Percentiles rank a stretch among this genome's conserved stretches.
Conservation (phyloP, 805 yeast genomes). For the Saturnispora besseyi region DNA sequence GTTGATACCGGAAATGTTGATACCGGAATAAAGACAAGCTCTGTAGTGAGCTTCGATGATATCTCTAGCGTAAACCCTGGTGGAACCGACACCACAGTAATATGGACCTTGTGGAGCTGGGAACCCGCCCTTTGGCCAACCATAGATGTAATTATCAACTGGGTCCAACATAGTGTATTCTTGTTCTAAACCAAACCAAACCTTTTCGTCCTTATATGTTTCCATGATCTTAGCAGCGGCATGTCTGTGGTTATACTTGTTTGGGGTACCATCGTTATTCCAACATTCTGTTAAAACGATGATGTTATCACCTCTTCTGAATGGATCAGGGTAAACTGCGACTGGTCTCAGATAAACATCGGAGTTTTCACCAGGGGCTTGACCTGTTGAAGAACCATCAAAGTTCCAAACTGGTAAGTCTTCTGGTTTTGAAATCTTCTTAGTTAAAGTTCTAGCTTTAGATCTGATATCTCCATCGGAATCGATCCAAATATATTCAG, state of each 20-base stretch:
- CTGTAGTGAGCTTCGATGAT: conserved; percentile 98
- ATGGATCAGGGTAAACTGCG: conserved; percentile 91
- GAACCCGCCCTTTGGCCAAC: conserved; percentile 99
- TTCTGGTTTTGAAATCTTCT: conserved; percentile 60
- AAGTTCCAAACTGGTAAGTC: conserved; percentile 99
- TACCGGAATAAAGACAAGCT: conserved; percentile 92
- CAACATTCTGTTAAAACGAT: conserved; percentile 93
- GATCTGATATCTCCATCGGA: conserved; percentile 86
- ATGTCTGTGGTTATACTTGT: conserved; percentile 96
- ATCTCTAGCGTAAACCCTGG: conserved; percentile 96
- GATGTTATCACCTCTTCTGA: conserved; percentile 96
- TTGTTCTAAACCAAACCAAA: conserved; percentile 99
- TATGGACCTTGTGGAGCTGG: conserved; percentile 99
- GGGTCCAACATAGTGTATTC: conserved; percentile 96
- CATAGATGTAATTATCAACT: conserved; percentile 72
- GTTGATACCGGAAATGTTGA: conserved; percentile 88
- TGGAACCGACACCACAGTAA: conserved; percentile 99
- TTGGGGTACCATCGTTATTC: conserved; percentile 98
- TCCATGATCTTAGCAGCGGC: conserved; percentile 92
- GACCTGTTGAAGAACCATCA: conserved; percentile 97
- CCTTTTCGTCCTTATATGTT: conserved; percentile 74
- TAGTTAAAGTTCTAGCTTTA: conserved; percentile 79
- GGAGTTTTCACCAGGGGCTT: conserved; percentile 97
- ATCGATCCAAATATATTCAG: conserved; percentile 98
- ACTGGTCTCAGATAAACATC: conserved; percentile 95